Evolutionary conservation across 139 green algal species (phyloP), one percentile per base, ranked within the genome.

Genomic region (Chlorella sp.): DNA sequence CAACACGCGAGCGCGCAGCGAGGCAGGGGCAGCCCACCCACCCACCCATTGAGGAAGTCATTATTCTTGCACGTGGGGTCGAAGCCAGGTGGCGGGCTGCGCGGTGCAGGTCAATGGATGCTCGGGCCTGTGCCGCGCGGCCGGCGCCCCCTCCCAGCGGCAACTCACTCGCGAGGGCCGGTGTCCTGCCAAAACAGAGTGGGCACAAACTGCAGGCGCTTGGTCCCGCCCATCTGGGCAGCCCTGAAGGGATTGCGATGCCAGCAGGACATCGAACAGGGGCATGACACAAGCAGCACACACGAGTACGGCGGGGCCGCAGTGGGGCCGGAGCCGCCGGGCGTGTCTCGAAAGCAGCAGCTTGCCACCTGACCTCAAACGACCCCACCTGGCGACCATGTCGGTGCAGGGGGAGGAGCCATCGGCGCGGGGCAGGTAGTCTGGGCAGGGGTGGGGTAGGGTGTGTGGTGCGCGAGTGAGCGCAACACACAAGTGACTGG

Each of bases 171-270:
- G 29, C 31, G 43, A 43, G 35, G 56, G 60, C 36, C 63, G 5
- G 67, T 38, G 27, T 82, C 76, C 14, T 74, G 43, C 77, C 77
- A 83, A 36, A 83, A 82, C 5, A 77, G 59, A 3, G 76, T 82
- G 43, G 76, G 76, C 59, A 71, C 59, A 56, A 82, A 73, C 60
- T 76, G 71, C 58, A 82, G 38, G 40, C 50, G 56, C 59, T 77
- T 63, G n/a, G n/a, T 74, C n/a, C 70, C 48, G 35, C 58, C 31
- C 43, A 63, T 56, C 25, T 51, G 35, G 4, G 59, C 36, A 0
- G 71, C 71, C 45, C 71, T 77, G 59, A 21, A 55, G 46, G 46
- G 46, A 17, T 17, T 55, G 46, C 46, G 17, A 55, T 55, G 14
- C 14, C 46, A 55, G 31, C 15, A n/a, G 50, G 48, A n/a, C 11